A percentile compares a stretch with the other conserved stretches of the same genome.
phyloP scores from a whole-genome alignment of 2,329 filamentous ascomycete species.

The Colletotrichum abscissum region DNA sequence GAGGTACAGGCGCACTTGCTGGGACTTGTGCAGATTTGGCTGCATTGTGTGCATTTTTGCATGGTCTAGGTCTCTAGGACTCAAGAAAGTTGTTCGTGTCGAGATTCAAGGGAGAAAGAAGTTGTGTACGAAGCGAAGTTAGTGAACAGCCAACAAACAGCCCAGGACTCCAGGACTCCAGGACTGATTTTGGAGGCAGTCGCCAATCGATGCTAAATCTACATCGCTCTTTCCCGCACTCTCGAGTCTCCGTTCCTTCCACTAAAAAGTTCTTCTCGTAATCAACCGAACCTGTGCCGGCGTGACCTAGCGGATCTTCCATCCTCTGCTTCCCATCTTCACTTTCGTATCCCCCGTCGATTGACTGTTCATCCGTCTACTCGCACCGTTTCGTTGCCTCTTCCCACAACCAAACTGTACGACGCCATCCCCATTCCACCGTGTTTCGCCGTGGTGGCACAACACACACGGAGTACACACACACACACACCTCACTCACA shows the following conservation, averaged over 20 bases:
- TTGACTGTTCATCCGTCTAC: background rate
- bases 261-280: background rate
- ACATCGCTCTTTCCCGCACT: conserved; percentile 9
- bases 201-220: background rate
- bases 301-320: background rate
- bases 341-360: background rate
- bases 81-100: too few species aligned
- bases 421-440: conserved; percentile 24
- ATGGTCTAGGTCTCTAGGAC: background rate
- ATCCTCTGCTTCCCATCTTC: background rate
- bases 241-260: background rate
- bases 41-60: conserved; percentile 1
- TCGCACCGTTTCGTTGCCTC: background rate
- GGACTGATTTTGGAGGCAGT: too few species aligned
- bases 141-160: too few species aligned
- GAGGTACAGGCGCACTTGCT: background rate
- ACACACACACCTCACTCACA: background rate
- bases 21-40: background rate
- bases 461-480: background rate
- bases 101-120: too few species aligned
- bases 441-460: conserved; percentile 32
- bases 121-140: too few species aligned
- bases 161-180: too few species aligned
- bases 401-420: conserved; percentile 14
- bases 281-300: background rate